Conservation (phyloP, 2,329 filamentous ascomycete species). For the Neofusicoccum sp. region DNA sequence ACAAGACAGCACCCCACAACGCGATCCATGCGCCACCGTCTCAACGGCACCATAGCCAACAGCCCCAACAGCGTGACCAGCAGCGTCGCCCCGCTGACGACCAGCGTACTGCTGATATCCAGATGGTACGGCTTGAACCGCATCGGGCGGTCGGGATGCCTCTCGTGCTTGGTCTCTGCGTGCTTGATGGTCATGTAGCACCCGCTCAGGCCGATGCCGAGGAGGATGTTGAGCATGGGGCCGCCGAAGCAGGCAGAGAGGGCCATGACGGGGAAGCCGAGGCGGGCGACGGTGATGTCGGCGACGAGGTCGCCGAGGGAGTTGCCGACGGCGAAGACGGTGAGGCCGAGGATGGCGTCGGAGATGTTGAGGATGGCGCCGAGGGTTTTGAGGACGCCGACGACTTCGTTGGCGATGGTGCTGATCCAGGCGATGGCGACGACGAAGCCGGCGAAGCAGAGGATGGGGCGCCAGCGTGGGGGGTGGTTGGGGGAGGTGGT, state of each 20-base stretch:
- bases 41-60: slow-evolving; percentile 79
- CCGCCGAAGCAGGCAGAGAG: slow-evolving; percentile 95
- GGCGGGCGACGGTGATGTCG: slow-evolving; percentile 87
- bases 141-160: slow-evolving; percentile 67
- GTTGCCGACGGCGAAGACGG: slow-evolving; percentile 95
- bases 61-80: slow-evolving; percentile 78
- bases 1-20: slow-evolving; percentile 76
- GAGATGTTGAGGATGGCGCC: slow-evolving; percentile 91
- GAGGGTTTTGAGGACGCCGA: slow-evolving; percentile 89
- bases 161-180: slow-evolving; percentile 65
- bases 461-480: slow-evolving; percentile 72
- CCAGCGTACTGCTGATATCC: slow-evolving; percentile 78
- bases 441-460: slow-evolving; percentile 87
- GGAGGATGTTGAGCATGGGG: slow-evolving; percentile 94
- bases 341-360: slow-evolving; percentile 91
- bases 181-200: slow-evolving; percentile 80
- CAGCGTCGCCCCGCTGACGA: slow-evolving; percentile 83
- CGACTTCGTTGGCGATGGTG: slow-evolving; percentile 92
- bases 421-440: slow-evolving; percentile 97
- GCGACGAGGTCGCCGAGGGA: slow-evolving; percentile 92
- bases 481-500: slow-evolving; percentile 69
- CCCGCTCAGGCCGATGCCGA: slow-evolving; percentile 91
- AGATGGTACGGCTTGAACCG: slow-evolving; percentile 79
- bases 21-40: slow-evolving; percentile 82
- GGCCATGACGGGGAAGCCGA: slow-evolving; percentile 97